Percentiles rank a stretch among this genome's conserved stretches.
Conservation (phyloP, 441 rosid genomes). For the Arabidopsis hybrid region DNA sequence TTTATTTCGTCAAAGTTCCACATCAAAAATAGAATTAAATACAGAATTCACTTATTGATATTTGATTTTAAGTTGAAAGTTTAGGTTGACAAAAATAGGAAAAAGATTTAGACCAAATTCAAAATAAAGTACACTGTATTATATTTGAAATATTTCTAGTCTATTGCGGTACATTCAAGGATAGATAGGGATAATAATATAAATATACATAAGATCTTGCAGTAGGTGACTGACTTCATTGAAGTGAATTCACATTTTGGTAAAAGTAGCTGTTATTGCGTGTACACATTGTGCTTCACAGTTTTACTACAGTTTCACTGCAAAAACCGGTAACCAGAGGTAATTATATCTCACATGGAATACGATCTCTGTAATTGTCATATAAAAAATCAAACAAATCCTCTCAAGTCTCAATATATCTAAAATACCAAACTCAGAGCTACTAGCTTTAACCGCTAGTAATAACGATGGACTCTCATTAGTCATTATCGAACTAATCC, state of each 20-base stretch:
- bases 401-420: slow-evolving; percentile 2
- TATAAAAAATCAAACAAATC: background rate
- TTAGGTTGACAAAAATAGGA: background rate
- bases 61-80: no score
- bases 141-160: background rate
- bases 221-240: slow-evolving; percentile 43
- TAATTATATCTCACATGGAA: slow-evolving; percentile 6
- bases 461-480: background rate
- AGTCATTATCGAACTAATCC: background rate
- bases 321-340: background rate
- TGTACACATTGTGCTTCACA: slow-evolving; percentile 27
- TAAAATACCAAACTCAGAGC: slow-evolving; percentile 12
- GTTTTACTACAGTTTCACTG: slow-evolving; percentile 7
- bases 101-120: background rate
- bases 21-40: background rate
- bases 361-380: background rate
- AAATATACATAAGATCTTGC: slow-evolving; percentile 23
- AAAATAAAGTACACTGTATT: background rate
- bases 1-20: background rate
- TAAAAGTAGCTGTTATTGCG: slow-evolving; percentile 36
- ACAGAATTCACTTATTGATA: no score
- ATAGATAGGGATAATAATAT: slow-evolving; percentile 3
- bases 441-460: slow-evolving; percentile 2
- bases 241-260: slow-evolving; percentile 36
- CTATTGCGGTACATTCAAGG: slow-evolving; percentile 7